Percentiles rank a stretch among this genome's conserved stretches.
Conservation (phyloP, 225 moss, liverwort and hornwort genomes). For the Pleurozium schreberi region DNA sequence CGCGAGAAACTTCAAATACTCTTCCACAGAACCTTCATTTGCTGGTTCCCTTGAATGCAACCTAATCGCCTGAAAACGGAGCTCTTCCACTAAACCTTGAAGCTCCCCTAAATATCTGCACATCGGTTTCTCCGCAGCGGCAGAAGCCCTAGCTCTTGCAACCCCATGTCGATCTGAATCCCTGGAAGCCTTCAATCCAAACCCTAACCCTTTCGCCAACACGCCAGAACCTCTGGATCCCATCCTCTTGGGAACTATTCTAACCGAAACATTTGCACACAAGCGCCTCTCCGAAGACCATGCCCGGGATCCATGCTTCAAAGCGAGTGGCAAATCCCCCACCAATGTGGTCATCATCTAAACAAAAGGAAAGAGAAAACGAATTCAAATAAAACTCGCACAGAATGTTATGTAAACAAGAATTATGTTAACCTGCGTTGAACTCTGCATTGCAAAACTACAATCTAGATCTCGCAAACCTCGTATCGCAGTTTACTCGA, state of each 20-base stretch:
- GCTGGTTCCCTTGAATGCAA: conserved; percentile 54
- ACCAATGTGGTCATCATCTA: conserved; percentile 32
- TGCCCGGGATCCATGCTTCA: conserved; percentile 5
- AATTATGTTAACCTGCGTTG: not conserved
- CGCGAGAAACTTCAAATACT: conserved; percentile 61
- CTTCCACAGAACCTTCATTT: conserved; percentile 34
- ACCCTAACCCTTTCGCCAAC: conserved; percentile 24
- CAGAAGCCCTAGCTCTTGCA: conserved; percentile 14
- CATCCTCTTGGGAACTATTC: not conserved
- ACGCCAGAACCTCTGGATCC: not conserved
- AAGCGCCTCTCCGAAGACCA: not conserved
- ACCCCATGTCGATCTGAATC: not conserved
- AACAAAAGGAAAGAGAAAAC: not conserved
- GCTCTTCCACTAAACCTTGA: conserved; percentile 72
- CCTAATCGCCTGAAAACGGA: conserved; percentile 78
- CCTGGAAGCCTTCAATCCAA: not conserved
- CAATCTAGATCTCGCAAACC: not conserved
- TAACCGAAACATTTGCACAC: not conserved
- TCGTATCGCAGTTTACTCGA: not conserved
- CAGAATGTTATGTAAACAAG: not conserved
- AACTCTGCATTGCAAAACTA: not conserved
- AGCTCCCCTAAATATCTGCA: conserved; percentile 28
- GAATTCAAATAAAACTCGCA: not conserved
- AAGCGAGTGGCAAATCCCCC: conserved; percentile 6
- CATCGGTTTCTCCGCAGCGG: conserved; percentile 18